Base-by-base conservation (phyloP, 2,329 filamentous ascomycete genomes). In the Penicillium fuscoglaucum region DNA sequence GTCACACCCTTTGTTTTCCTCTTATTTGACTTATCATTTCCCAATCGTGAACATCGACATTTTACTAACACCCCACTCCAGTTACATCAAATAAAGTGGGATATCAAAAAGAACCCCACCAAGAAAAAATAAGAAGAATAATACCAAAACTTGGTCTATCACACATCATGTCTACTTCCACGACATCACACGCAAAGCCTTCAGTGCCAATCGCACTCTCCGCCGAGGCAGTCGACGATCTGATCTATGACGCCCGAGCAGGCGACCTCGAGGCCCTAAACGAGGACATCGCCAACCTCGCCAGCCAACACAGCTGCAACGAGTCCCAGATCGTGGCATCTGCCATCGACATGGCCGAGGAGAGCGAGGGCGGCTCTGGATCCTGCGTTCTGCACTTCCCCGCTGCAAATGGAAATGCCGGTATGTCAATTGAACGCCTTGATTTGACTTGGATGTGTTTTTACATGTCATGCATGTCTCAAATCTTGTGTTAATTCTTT, bases 221-320 rank as follows among this genome's bases (percentile, higher is more conserved):
- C 50, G 87, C 90, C 72, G 93, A 96, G 53, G 86, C 92, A 74
- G 88, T 96, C 69, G 93, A 97, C 74, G 93, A 98, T 76, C 84
- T 98, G 64, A 85, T 98, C 66, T 97, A 96, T 79, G 87, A 91
- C 66, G 85, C 92, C 2, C 90, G 93, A 39, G 83, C 84, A 0
- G 91, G 91, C 63, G 93, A 97, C 63, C 80, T 86, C 57, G 78
- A 82, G 19, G 90, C 93, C 28, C 80, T 98, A 48, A 79, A 83
- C 46, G 70, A 77, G 43, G 80, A 79, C 61, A 80, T 96, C 52
- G 76, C 82, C 13, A 79, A 81, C 28, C 76, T 96, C 21, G 81
- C 86, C 31, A 77, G 83, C 64, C 83, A 87, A 57, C 86, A 91
- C 72, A 81, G 79, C 58, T 81, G 80, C 50, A 75, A 84, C 0